These are phyloP conservation scores for Diophrys sp. DNA, from an alignment of 73 alveolate genomes.

Conservation along the genomic window DNA sequence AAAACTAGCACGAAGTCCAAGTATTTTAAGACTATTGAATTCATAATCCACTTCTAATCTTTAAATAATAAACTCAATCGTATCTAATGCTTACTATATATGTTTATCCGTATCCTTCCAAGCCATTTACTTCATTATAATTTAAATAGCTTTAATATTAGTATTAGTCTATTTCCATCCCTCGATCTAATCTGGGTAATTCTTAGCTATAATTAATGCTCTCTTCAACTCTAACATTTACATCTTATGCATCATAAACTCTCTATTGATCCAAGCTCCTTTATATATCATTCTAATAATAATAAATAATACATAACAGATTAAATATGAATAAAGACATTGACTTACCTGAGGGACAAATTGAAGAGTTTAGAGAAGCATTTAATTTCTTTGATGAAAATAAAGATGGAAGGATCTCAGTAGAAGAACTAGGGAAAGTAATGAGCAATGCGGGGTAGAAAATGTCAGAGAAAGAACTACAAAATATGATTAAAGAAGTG, in stretches of 20 bases:
- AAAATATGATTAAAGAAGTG: slow-evolving; percentile 59
- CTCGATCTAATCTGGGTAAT: neutral
- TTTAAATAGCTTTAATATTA: neutral
- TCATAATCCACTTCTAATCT: no score
- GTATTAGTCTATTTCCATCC: neutral
- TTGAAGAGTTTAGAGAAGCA: slow-evolving; percentile 6
- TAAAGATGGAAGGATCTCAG: neutral
- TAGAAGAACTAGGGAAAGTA: neutral
- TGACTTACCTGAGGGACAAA: no score
- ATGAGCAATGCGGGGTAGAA: slow-evolving; percentile 19
- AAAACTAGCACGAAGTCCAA: no score
- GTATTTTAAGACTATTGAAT: no score
- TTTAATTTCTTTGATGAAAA: neutral
- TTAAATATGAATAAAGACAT: no score
- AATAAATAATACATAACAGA: neutral
- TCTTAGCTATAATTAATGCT: neutral
- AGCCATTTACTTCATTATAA: no score
- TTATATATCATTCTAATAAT: neutral
- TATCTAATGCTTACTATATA: no score
- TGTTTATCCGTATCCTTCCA: no score
- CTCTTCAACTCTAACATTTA: neutral
- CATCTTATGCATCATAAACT: neutral
- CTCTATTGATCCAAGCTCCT: neutral
- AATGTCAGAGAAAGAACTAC: slow-evolving; percentile 74
- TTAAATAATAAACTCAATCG: no score